phyloP scores from a whole-genome alignment of 2,329 filamentous ascomycete genomes.

The Xylaria sp. region DNA sequence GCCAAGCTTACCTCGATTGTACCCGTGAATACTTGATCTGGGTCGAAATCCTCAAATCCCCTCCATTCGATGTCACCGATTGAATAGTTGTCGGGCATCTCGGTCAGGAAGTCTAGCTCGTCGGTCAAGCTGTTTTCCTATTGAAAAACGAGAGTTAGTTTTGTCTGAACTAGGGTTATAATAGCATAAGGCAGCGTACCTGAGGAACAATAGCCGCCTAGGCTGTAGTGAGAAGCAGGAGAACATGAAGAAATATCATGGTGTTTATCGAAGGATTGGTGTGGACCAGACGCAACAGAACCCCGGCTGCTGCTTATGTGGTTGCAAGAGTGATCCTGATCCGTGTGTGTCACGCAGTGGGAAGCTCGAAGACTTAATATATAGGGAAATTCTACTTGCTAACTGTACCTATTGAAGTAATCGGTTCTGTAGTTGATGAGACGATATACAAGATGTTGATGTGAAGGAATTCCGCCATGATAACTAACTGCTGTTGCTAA shows the following conservation, averaged over 20 bases:
- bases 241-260: background rate
- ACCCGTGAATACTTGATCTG: conserved; percentile 24
- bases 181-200: background rate
- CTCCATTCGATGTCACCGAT: conserved; percentile 22
- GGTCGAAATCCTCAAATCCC: conserved; percentile 22
- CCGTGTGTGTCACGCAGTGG: background rate
- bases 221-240: background rate
- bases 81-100: background rate
- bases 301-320: background rate
- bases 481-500: background rate
- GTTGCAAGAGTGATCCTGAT: background rate
- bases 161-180: background rate
- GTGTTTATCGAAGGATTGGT: background rate
- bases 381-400: background rate
- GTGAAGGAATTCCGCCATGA: too few species aligned
- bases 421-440: background rate
- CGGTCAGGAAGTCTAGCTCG: background rate
- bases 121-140: background rate
- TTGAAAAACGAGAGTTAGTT: background rate
- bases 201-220: background rate
- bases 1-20: conserved; percentile 17
- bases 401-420: too few species aligned
- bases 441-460: too few species aligned
- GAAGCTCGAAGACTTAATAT: background rate
- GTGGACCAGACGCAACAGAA: conserved; percentile 51